Evolutionary conservation across 2,329 filamentous ascomycete species (phyloP).

Genomic region (Trichoderma sp.): DNA sequence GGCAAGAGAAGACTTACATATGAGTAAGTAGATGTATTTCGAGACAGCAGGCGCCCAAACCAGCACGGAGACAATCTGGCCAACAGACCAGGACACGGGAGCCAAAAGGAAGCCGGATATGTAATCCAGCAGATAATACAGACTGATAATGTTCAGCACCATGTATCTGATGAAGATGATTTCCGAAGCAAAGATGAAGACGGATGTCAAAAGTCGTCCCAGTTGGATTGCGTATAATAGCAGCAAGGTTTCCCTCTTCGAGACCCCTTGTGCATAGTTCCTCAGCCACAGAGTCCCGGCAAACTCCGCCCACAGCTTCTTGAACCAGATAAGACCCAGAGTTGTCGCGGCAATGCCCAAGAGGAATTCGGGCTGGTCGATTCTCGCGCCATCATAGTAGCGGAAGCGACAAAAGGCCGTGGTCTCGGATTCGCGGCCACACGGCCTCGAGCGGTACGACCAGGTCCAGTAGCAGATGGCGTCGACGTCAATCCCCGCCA

Average conservation of each 20-base stretch:
- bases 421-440: not conserved
- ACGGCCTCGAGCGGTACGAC: not conserved
- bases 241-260: not conserved
- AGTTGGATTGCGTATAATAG: not conserved
- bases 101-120: not conserved
- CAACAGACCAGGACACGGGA: not conserved
- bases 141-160: not conserved
- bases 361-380: not conserved
- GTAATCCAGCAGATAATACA: not conserved
- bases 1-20: slow-evolving; percentile 17
- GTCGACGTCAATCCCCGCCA: not conserved
- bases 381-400: not conserved
- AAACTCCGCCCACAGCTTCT: not conserved
- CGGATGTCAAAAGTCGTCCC: not conserved
- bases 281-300: not conserved
- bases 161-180: slow-evolving; percentile 1
- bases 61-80: slow-evolving; percentile 17
- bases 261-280: not conserved
- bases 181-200: not conserved
- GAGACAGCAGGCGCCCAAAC: slow-evolving; percentile 18
- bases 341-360: not conserved
- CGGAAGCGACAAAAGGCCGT: not conserved
- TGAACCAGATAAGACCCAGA: not conserved
- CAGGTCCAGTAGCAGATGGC: not conserved
- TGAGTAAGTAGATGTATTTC: slow-evolving; percentile 21